These are phyloP conservation scores for Nitzschia sp. DNA, from an alignment of 108 stramenopile genomes.

Conservation along the genomic window DNA sequence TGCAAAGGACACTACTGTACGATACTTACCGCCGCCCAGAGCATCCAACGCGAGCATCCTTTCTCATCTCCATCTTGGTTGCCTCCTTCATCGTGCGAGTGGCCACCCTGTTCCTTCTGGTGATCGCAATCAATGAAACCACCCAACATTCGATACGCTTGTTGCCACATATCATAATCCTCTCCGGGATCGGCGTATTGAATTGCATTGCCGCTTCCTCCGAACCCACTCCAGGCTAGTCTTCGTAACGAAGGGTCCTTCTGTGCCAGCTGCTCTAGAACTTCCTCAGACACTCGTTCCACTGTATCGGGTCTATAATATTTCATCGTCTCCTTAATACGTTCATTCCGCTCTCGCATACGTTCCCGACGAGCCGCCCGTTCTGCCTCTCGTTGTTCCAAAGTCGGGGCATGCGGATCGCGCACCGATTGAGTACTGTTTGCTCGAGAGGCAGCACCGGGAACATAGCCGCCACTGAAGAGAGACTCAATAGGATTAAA, in stretches of 20 bases:
- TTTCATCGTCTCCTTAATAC: conserved; percentile 25
- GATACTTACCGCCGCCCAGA: conserved; percentile 83
- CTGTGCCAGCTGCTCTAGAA: conserved; percentile 13
- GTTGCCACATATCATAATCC: conserved; percentile 81
- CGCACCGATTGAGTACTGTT: not conserved
- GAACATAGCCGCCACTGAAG: not conserved
- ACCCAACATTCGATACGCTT: conserved; percentile 83
- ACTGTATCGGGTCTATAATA: conserved; percentile 26
- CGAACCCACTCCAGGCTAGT: conserved; percentile 24
- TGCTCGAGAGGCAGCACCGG: not conserved
- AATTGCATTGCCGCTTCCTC: not conserved
- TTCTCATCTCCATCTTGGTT: conserved; percentile 21
- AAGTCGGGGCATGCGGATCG: conserved; percentile 32
- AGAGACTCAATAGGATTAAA: conserved; percentile 27
- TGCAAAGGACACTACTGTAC: too few species aligned
- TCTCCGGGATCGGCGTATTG: conserved; percentile 50
- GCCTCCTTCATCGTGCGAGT: conserved; percentile 41
- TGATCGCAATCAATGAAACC: conserved; percentile 86
- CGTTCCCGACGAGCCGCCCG: conserved; percentile 32
- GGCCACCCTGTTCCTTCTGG: conserved; percentile 28
- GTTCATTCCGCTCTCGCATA: conserved; percentile 20
- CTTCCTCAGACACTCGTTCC: conserved; percentile 34
- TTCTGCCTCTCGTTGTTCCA: conserved; percentile 39
- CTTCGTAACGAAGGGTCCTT: conserved; percentile 27
- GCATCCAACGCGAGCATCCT: conserved; percentile 80